Evolutionary conservation across 164 flowering plant genomes (phyloP).

Genomic region (Piper longum): DNA sequence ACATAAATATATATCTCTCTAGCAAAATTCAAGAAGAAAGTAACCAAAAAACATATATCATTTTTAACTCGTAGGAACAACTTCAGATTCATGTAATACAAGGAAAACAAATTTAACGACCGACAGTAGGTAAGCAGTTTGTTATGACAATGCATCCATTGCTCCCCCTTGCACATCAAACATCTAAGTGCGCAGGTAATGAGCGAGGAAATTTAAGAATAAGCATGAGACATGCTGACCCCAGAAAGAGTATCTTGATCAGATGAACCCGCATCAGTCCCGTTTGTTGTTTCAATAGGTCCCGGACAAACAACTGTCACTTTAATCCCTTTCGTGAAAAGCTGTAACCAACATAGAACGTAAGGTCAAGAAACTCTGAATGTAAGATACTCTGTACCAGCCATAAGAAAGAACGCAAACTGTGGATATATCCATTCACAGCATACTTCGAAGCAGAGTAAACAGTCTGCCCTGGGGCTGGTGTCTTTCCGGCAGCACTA

Average conservation of each 20-base stretch:
- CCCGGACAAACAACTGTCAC: slow-evolving; percentile 98
- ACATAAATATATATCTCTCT: background rate
- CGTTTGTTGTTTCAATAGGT: slow-evolving; percentile 66
- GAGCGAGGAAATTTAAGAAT: too few species aligned
- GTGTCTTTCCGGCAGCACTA: slow-evolving; percentile 96
- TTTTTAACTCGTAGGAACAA: too few species aligned
- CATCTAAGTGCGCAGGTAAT: background rate
- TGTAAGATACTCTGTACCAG: too few species aligned
- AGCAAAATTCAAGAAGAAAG: background rate
- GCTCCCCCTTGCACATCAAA: too few species aligned
- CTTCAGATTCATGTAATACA: too few species aligned
- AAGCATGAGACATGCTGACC: slow-evolving; percentile 21
- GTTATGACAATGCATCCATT: too few species aligned
- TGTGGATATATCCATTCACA: slow-evolving; percentile 83
- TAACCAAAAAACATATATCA: background rate
- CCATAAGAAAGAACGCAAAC: slow-evolving; percentile 57
- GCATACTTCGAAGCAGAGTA: slow-evolving; percentile 94
- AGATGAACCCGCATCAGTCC: slow-evolving; percentile 30
- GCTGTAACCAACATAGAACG: slow-evolving; percentile 25
- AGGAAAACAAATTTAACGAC: too few species aligned
- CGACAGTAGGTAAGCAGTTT: too few species aligned
- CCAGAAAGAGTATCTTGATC: slow-evolving; percentile 17
- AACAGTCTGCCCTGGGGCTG: slow-evolving; percentile 93
- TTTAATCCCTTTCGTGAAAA: slow-evolving; percentile 68
- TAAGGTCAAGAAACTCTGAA: background rate